phyloP scores from a whole-genome alignment of 2,329 filamentous ascomycete genomes.

The Aspergillus ustus region DNA sequence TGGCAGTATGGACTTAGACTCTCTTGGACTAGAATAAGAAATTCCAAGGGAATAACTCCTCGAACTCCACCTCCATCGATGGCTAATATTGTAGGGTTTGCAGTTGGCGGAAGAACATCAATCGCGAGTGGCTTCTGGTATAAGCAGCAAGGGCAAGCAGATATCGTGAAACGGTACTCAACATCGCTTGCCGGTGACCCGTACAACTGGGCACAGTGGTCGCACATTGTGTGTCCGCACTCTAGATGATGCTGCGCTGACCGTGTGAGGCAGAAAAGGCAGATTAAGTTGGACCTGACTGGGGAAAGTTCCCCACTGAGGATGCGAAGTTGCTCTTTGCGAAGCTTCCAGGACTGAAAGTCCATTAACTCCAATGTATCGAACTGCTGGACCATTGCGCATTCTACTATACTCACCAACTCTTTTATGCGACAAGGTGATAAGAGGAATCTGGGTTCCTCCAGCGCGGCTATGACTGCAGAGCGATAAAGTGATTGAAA shows the following conservation, averaged over 20 bases:
- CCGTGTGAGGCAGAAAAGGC: constrained; percentile 10
- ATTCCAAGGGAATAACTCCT: constrained; percentile 12
- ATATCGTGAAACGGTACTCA: constrained; percentile 12
- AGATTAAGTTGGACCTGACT: constrained; percentile 10
- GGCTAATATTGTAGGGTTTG: constrained; percentile 13
- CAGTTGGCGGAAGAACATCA: constrained; percentile 10
- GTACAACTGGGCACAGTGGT: constrained; percentile 8
- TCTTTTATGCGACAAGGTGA: neutral
- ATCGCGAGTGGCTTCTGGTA: constrained; percentile 2
- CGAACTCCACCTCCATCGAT: constrained; percentile 11
- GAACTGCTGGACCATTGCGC: constrained; percentile 7
- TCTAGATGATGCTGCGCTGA: constrained; percentile 9
- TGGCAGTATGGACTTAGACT: neutral
- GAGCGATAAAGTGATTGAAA: constrained; percentile 6
- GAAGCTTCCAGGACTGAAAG: constrained; percentile 2
- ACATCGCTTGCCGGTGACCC: neutral
- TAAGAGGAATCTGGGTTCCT: neutral
- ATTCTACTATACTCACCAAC: constrained; percentile 1
- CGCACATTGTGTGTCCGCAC: constrained; percentile 11
- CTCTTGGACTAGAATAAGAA: constrained; percentile 11
- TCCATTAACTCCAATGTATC: neutral
- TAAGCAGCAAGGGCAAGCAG: constrained; percentile 7
- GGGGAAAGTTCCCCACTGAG: neutral
- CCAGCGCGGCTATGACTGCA: constrained; percentile 4
- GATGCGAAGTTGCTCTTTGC: constrained; percentile 3